Percentiles rank a stretch among this genome's conserved stretches.
phyloP scores from a whole-genome alignment of 2,329 filamentous ascomycete species.

The Alternaria metachromatica region DNA sequence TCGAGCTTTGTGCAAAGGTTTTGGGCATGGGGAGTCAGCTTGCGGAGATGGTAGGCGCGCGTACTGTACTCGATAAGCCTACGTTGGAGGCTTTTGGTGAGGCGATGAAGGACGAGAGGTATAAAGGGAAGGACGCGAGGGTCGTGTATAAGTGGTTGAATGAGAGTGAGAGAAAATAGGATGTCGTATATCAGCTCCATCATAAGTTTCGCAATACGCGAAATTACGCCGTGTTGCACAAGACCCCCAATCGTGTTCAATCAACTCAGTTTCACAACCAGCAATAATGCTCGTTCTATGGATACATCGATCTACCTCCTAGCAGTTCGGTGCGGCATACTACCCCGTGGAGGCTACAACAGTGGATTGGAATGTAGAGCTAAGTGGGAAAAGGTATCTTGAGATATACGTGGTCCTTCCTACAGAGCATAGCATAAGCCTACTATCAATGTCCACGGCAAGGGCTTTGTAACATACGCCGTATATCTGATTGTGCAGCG shows the following conservation, averaged over 20 bases:
- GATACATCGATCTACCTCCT: background rate
- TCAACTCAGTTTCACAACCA: too few species aligned
- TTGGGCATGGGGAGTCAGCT: conserved; percentile 43
- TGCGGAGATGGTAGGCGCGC: conserved; percentile 44
- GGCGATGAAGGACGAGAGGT: conserved; percentile 35
- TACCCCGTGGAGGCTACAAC: background rate
- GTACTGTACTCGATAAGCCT: conserved; percentile 40
- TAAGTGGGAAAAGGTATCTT: background rate
- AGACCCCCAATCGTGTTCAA: too few species aligned
- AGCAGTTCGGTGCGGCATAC: background rate
- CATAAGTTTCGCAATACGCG: too few species aligned
- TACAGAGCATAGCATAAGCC: background rate
- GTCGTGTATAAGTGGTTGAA: conserved; percentile 45
- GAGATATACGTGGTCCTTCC: background rate
- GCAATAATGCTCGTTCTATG: too few species aligned
- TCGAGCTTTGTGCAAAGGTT: conserved; percentile 45
- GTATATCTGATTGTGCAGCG: background rate
- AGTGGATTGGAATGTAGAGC: rapidly evolving
- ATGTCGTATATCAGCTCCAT: too few species aligned
- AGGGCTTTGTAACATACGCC: background rate
- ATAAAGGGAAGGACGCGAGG: conserved; percentile 41
- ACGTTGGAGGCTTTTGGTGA: conserved; percentile 40
- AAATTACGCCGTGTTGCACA: too few species aligned
- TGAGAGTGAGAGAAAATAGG: conserved; percentile 39
- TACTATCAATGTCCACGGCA: background rate